Percentiles rank a stretch among this genome's conserved stretches.
Evolutionary conservation across 2,329 filamentous ascomycete species (phyloP).

Genomic region (Fusarium nurragi): DNA sequence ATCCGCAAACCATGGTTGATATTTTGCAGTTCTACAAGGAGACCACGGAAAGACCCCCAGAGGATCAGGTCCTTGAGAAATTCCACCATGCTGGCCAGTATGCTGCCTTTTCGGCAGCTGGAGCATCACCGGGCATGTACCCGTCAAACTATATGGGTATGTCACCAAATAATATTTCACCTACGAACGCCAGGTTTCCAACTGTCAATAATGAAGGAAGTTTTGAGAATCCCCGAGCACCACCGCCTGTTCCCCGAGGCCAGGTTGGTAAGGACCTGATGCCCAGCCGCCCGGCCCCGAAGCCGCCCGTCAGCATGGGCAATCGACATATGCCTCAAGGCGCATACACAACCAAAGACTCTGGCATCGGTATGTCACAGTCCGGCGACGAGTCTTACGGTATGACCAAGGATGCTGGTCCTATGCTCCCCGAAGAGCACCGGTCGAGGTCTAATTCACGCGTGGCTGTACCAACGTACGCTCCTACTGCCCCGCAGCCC

Average conservation of each 20-base stretch:
- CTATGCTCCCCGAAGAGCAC: slow-evolving; percentile 73
- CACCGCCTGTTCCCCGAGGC: slow-evolving; percentile 81
- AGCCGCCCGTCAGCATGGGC: slow-evolving; percentile 76
- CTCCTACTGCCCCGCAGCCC: slow-evolving; percentile 54
- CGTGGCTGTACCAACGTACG: slow-evolving; percentile 63
- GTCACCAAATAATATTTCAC: slow-evolving; percentile 76
- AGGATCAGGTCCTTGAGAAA: slow-evolving; percentile 94
- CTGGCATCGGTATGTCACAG: slow-evolving; percentile 69
- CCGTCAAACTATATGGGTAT: slow-evolving; percentile 65
- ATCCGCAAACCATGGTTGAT: slow-evolving; percentile 94
- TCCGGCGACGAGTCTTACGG: slow-evolving; percentile 65
- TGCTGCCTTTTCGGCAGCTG: slow-evolving; percentile 54
- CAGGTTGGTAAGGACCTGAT: slow-evolving; percentile 66
- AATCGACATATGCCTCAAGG: slow-evolving; percentile 64
- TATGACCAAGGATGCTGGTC: slow-evolving; percentile 63
- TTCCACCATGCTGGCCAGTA: slow-evolving; percentile 83
- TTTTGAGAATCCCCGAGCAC: slow-evolving; percentile 95
- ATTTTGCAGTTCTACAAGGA: slow-evolving; percentile 98
- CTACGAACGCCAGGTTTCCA: slow-evolving; percentile 86
- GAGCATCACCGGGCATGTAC: slow-evolving; percentile 64
- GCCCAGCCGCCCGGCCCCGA: slow-evolving; percentile 85
- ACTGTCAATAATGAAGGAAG: slow-evolving; percentile 86
- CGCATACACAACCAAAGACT: slow-evolving; percentile 66
- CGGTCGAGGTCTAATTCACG: slow-evolving; percentile 75
- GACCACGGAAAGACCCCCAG: slow-evolving; percentile 80